A percentile compares a stretch with the other conserved stretches of the same genome.
Conservation (phyloP, 169 alveolate species). For the Eimeria maxima region DNA sequence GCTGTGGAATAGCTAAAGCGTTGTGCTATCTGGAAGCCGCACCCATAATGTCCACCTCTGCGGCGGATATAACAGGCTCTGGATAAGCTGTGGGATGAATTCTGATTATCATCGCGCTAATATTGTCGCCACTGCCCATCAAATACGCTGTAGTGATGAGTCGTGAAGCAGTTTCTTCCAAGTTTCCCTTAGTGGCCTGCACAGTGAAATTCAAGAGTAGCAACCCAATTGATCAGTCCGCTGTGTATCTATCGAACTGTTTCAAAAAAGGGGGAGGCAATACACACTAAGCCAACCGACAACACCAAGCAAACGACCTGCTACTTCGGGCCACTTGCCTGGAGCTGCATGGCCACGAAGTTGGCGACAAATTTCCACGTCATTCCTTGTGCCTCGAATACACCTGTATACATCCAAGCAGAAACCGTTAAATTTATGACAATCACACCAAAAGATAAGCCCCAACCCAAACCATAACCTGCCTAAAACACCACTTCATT, state of each 20-base stretch:
- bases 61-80: not conserved
- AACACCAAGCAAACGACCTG: not conserved
- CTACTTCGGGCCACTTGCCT: not conserved
- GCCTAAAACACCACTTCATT: not conserved
- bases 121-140: constrained; percentile 33
- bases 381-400: constrained; percentile 37
- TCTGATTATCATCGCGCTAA: constrained; percentile 23
- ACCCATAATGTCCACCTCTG: constrained; percentile 39
- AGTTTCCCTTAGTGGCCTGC: constrained; percentile 32
- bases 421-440: not conserved
- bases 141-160: constrained; percentile 3
- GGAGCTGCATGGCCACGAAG: constrained; percentile 22
- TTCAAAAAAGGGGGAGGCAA: not conserved
- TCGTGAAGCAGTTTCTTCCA: constrained; percentile 35
- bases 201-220: not conserved
- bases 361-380: constrained; percentile 45
- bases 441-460: not conserved
- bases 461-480: not conserved
- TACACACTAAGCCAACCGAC: not conserved
- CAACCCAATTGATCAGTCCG: not conserved
- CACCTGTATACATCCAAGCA: not conserved
- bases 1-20: not conserved
- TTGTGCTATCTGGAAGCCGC: not conserved
- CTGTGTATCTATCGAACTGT: not conserved
- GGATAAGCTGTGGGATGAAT: not conserved